phyloP scores from a whole-genome alignment of 148 eudicot genomes.

The Polygonum aviculare region DNA sequence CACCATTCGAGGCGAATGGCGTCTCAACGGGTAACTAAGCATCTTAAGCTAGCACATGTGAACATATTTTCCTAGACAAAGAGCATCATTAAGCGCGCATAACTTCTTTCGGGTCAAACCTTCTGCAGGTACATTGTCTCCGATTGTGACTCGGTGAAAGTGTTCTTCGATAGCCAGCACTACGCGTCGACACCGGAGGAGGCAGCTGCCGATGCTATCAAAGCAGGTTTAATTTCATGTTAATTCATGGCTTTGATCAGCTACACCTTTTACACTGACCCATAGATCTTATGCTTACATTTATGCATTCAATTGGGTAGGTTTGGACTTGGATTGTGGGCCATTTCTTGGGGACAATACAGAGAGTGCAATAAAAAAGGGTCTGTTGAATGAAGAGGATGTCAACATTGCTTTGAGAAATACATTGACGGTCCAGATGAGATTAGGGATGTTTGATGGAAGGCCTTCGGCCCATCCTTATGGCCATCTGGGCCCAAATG shows the following conservation, averaged over 20 bases:
- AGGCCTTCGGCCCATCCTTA: conserved; percentile 54
- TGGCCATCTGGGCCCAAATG: conserved; percentile 56
- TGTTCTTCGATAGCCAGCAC: conserved; percentile 60
- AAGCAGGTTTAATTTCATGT: conserved; percentile 41
- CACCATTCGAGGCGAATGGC: conserved; percentile 69
- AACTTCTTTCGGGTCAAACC: background rate
- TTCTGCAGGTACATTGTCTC: conserved; percentile 69
- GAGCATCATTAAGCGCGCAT: background rate
- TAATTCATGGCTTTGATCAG: background rate
- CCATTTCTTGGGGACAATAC: conserved; percentile 59
- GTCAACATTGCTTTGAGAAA: conserved; percentile 50
- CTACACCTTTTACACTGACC: background rate
- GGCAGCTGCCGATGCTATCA: conserved; percentile 78
- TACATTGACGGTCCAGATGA: conserved; percentile 64
- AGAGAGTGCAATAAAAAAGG: conserved; percentile 44
- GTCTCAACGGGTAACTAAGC: conserved; percentile 47
- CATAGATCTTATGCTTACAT: too few species aligned
- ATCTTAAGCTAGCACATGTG: background rate
- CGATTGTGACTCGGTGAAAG: conserved; percentile 86
- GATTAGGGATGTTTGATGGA: conserved; percentile 90
- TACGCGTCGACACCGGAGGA: conserved; percentile 77
- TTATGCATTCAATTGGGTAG: conserved; percentile 16
- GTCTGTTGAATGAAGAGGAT: conserved; percentile 43
- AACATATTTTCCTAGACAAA: background rate
- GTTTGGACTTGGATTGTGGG: conserved; percentile 90